These are phyloP conservation scores for Fusarium haematococcum DNA, from an alignment of 2,329 filamentous ascomycete species.

Conservation along the genomic window DNA sequence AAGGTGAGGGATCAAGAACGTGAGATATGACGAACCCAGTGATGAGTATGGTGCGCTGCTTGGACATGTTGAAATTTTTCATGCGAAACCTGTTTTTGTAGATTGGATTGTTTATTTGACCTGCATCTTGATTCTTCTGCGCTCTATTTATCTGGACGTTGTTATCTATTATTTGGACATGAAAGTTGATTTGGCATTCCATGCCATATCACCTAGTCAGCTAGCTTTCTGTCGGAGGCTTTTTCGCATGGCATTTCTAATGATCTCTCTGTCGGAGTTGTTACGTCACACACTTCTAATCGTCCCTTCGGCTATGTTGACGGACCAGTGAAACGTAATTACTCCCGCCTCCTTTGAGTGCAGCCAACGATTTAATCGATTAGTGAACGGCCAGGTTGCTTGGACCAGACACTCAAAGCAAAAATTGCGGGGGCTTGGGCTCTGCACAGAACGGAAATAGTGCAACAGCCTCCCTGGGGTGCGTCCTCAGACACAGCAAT, in stretches of 20 bases:
- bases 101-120: neutral
- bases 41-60: constrained; percentile 14
- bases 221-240: neutral
- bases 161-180: neutral
- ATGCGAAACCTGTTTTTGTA: neutral
- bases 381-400: neutral
- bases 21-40: constrained; percentile 12
- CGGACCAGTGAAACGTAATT: neutral
- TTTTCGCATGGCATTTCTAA: neutral
- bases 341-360: neutral
- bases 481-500: neutral
- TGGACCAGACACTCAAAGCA: neutral
- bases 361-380: neutral
- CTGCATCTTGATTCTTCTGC: neutral
- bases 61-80: neutral
- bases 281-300: neutral
- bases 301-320: neutral
- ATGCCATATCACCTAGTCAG: neutral
- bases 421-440: neutral
- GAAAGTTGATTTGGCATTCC: neutral
- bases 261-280: neutral
- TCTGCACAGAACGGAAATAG: too few species aligned
- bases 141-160: neutral
- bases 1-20: neutral
- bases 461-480: neutral